phyloP scores from a whole-genome alignment of 305 asterid species.

The Fraxinus greggii region DNA sequence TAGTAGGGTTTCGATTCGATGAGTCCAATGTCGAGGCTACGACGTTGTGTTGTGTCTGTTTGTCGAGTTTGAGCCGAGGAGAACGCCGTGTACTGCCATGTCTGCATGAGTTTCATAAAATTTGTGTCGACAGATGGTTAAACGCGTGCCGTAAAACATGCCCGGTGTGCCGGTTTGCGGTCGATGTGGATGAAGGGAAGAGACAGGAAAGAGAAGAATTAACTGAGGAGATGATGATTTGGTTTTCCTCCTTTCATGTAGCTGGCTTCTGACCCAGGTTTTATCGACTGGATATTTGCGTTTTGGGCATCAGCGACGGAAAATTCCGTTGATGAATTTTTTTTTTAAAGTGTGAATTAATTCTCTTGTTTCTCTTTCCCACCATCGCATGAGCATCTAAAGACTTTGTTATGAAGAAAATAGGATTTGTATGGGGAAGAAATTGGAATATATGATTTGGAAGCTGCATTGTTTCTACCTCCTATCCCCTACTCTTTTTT shows the following conservation, averaged over 20 bases:
- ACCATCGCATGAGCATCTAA: not conserved
- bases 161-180: conserved; percentile 59
- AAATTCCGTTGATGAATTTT: not conserved
- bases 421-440: not conserved
- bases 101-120: conserved; percentile 61
- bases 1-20: not conserved
- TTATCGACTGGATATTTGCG: not conserved
- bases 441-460: not conserved
- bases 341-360: not conserved
- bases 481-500: not conserved
- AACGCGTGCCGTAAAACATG: conserved; percentile 51
- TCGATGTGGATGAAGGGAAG: conserved; percentile 30
- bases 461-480: not conserved
- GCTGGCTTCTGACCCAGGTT: conserved; percentile 57
- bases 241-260: conserved; percentile 87
- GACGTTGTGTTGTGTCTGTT: conserved; percentile 38
- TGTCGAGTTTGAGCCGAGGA: conserved; percentile 47
- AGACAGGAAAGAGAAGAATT: conserved; percentile 32
- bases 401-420: not conserved
- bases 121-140: conserved; percentile 59
- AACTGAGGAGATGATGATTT: conserved; percentile 66
- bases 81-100: conserved; percentile 53
- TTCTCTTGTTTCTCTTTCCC: not conserved
- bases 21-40: not conserved
- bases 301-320: not conserved